phyloP scores from a whole-genome alignment of 176 grass and related monocot genomes.

The Saccharum officinarum region DNA sequence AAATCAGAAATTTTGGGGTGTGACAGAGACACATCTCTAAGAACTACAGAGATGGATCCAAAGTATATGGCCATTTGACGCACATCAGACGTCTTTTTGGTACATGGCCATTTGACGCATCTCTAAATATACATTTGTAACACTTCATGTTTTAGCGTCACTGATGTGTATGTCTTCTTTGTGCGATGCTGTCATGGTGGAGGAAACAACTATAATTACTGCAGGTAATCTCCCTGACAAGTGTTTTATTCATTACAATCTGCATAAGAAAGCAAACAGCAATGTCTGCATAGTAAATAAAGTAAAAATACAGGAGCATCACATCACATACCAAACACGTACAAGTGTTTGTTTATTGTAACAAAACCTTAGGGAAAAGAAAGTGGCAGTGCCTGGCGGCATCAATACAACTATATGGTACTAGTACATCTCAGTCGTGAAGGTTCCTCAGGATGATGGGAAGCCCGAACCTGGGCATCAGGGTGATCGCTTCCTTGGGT shows the following conservation, averaged over 20 bases:
- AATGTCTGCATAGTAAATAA: neutral
- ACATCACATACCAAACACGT: neutral
- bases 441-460: constrained; percentile 16
- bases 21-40: too few relatives aligned
- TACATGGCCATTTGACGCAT: too few relatives aligned
- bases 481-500: constrained; percentile 13
- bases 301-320: neutral
- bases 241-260: neutral
- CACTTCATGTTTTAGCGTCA: too few relatives aligned
- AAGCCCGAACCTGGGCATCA: constrained; percentile 13
- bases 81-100: too few relatives aligned
- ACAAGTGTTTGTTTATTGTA: neutral
- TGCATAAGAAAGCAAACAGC: neutral
- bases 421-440: neutral
- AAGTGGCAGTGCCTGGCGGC: neutral
- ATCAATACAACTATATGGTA: neutral
- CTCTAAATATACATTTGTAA: too few relatives aligned
- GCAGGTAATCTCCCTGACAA: neutral
- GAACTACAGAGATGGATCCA: too few relatives aligned
- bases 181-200: too few relatives aligned
- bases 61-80: too few relatives aligned
- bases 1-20: too few relatives aligned
- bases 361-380: neutral
- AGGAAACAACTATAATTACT: neutral
- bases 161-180: too few relatives aligned